Conservation (phyloP, 805 yeast species). For the Pichia thaimueangensis region DNA sequence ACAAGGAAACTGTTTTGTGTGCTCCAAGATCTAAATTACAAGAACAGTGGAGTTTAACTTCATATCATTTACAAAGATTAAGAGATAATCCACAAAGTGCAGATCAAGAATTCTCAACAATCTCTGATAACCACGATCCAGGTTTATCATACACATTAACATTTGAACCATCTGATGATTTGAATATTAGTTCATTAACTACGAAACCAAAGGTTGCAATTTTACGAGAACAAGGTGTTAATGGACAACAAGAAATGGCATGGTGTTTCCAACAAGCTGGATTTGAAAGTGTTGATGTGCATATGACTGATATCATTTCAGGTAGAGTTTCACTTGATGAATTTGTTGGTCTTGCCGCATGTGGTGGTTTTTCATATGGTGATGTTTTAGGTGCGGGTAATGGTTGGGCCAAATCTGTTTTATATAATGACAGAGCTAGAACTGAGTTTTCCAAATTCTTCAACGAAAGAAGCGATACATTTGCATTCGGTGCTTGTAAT, state of each 20-base stretch:
- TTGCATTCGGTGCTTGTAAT: constrained; percentile 97
- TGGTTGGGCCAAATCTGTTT: constrained; percentile 97
- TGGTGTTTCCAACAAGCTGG: constrained; percentile 95
- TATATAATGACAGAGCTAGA: constrained; percentile 74
- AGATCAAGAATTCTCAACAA: constrained; percentile 71
- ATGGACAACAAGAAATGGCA: constrained; percentile 98
- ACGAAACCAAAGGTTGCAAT: constrained; percentile 86
- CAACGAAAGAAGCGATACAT: constrained; percentile 82
- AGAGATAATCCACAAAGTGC: constrained; percentile 94
- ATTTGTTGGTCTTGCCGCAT: constrained; percentile 92
- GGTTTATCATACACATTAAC: constrained; percentile 81
- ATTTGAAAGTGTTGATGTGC: constrained; percentile 88
- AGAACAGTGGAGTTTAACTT: constrained; percentile 79
- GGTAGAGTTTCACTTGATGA: constrained; percentile 68
- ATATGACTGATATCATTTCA: constrained; percentile 84
- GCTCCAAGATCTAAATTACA: constrained; percentile 67
- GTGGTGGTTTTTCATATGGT: constrained; percentile 99
- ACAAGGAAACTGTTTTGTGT: constrained; percentile 40
- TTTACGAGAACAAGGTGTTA: constrained; percentile 96
- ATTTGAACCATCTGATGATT: constrained; percentile 50
- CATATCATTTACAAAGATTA: constrained; percentile 81
- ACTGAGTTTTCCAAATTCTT: constrained; percentile 74
- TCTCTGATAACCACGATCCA: constrained; percentile 79
- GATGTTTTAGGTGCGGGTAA: constrained; percentile 98
- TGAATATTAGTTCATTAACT: constrained; percentile 32